Base-by-base conservation (phyloP, 2,329 filamentous ascomycete species). In the Penicillium nordicum region DNA sequence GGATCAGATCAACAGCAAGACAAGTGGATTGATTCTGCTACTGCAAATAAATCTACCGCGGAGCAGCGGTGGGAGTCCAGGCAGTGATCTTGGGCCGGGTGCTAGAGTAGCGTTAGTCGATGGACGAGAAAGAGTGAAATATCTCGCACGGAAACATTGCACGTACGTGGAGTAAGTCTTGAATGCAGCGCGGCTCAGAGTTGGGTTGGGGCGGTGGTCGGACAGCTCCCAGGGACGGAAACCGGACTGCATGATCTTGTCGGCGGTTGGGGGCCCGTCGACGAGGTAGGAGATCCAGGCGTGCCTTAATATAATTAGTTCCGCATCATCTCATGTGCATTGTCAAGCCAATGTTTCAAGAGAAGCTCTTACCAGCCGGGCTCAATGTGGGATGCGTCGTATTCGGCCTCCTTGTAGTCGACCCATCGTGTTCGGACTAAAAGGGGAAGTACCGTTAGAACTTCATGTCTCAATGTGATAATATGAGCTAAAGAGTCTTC, bases 161-260 rank as follows among this genome's bases (percentile, higher is more conserved):
- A 87, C 92, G 76, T 78, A 97, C 92, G 94, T 99, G 80, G 82
- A 96, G 79, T 97, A 99, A 34, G 94, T 86, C 81, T 90, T 95
- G 81, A 87, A 99, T 40, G 92, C 92, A 57, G 84, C 90, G 60
- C 88, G 84, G 60, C 83, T 88, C 69, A 82, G 79, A 29, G 94
- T 97, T 67, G 85, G 79, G 74, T 90, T 94, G 61, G 89, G 87
- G 60, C 86, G 80, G 69, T 93, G 84, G 69, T 88, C 82, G 55
- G 82, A 80, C 57, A 86, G 81, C 74, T 96, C 92, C 89, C 92
- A 97, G 37, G 80, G 74, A 60, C 91, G 84, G 45, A 85, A 75
- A 64, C 85, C 81, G 50, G 86, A 79, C 67, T 86, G 83, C 61
- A 95, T 71, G 60, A 94, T 75, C 50, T 86, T 79, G 73, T 99